Conservation (phyloP, 2,329 filamentous ascomycete genomes). For the Xylariales sp. region DNA sequence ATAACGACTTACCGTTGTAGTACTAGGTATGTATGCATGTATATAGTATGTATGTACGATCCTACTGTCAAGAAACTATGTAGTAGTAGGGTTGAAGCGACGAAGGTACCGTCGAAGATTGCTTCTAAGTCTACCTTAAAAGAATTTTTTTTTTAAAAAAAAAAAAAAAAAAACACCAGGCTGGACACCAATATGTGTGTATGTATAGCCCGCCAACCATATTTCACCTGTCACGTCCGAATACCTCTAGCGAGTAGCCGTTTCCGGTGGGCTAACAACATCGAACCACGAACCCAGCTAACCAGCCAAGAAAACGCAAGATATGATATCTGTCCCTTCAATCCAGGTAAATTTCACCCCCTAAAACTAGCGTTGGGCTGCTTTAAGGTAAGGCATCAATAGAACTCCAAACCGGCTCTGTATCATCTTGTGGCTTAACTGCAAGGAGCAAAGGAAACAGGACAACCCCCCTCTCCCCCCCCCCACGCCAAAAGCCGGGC, state of each 20-base stretch:
- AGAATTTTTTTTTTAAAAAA: too few relatives aligned
- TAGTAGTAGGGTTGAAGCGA: background rate
- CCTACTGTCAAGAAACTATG: background rate
- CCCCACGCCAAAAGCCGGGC: background rate
- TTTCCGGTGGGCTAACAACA: background rate
- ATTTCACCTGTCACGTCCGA: background rate
- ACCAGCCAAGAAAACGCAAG: background rate
- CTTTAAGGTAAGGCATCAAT: slow-evolving; percentile 10
- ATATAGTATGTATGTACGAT: background rate
- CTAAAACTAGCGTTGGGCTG: slow-evolving; percentile 3
- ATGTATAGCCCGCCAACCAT: too few relatives aligned
- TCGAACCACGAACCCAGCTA: background rate
- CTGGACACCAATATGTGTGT: too few relatives aligned
- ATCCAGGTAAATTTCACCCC: background rate
- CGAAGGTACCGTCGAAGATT: background rate
- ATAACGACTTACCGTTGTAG: slow-evolving; percentile 1
- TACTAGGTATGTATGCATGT: background rate
- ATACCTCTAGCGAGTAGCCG: too few relatives aligned
- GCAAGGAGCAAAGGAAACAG: slow-evolving; percentile 8
- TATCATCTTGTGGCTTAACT: background rate
- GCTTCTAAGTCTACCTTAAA: background rate
- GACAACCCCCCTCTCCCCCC: background rate
- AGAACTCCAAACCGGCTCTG: background rate
- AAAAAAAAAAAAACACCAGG: too few relatives aligned
- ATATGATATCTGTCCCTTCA: background rate